A percentile compares a stretch with the other conserved stretches of the same genome.
phyloP scores from a whole-genome alignment of 2,329 filamentous ascomycete species.

The Raffaelea albimanens region DNA sequence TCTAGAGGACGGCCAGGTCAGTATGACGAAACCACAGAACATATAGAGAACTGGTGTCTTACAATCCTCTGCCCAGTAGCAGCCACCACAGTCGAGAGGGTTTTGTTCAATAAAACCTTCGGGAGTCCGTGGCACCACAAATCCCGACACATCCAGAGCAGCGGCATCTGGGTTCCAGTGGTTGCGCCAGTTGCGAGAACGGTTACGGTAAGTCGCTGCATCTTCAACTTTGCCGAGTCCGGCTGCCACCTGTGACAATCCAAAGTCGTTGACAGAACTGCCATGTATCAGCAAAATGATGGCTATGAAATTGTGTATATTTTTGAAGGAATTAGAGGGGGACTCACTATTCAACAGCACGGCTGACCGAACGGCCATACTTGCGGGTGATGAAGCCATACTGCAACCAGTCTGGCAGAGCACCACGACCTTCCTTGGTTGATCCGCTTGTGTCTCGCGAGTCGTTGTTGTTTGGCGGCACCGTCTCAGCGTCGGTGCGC shows the following conservation, averaged over 20 bases:
- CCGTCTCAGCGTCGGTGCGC: conserved; percentile 57
- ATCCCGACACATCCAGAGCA: conserved; percentile 53
- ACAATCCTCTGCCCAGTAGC: conserved; percentile 50
- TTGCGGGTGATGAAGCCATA: conserved; percentile 56
- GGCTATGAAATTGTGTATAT: neutral
- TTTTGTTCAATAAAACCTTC: conserved; percentile 31
- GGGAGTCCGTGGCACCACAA: conserved; percentile 51
- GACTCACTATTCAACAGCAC: conserved; percentile 54
- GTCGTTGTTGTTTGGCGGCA: conserved; percentile 50
- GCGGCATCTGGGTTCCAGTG: conserved; percentile 55
- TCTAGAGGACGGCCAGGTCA: conserved; percentile 12
- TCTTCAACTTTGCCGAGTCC: conserved; percentile 40
- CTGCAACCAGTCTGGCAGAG: conserved; percentile 57
- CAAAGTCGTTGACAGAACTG: conserved; percentile 49
- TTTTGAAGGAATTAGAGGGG: neutral
- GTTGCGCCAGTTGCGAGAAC: conserved; percentile 61
- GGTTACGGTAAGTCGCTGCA: conserved; percentile 48
- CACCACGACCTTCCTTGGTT: conserved; percentile 59
- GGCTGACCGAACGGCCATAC: conserved; percentile 51
- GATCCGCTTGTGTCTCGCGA: conserved; percentile 47
- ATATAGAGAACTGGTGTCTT: neutral
- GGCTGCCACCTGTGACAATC: conserved; percentile 52
- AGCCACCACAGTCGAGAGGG: conserved; percentile 50
- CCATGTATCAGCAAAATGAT: neutral
- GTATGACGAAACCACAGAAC: neutral